Base-by-base conservation (phyloP, 164 flowering plant genomes). In the Piper longum region DNA sequence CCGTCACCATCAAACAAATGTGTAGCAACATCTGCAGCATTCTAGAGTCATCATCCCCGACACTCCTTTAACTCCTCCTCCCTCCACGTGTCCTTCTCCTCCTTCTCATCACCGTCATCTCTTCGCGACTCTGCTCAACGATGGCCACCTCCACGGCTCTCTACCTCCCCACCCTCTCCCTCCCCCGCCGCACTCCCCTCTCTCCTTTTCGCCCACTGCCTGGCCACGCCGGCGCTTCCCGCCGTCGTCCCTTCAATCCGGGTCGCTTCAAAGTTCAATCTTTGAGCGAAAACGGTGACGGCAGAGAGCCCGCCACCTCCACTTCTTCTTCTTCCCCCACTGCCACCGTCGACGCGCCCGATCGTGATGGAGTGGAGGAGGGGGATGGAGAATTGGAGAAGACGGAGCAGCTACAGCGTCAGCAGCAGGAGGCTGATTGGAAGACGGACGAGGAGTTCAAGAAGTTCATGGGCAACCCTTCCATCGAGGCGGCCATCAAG, bases 391-490 rank as follows among this genome's bases (percentile, higher is more conserved):
- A 62, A 1, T 64, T 52, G 36, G 74, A 67, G 77, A 66, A 26
- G 56, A 57, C 54, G 56, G 57, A 71, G 43, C 80, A 78, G 74
- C 91, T 89, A 61, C 88, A 87, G 70, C 36, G 36, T 54, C 60
- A 71, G 43, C 80, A 78, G 74, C 91, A 92, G 61, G 90, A 87
- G 70, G 42, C 74, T 77, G 96, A 89, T 64, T 92, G 96, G 98
- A 92, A 92, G 69, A 72, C 74, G 4, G 98, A 92, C 66, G 91
- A 89, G 63, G 98, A 88, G 77, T 92, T 92, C 78, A 92, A 89
- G 82, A 86, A 82, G 57, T 89, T 92, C 69, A 92, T 92, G 98
- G 98, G 98, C 1, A 92, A 86, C 66, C 98, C 96, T 9, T 89
- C 98, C 0, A 89, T 92, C 12, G 96, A 92, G 64, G 98, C 96